These are phyloP conservation scores for Candida vartiovaarae DNA, from an alignment of 805 yeast species.

Conservation along the genomic window DNA sequence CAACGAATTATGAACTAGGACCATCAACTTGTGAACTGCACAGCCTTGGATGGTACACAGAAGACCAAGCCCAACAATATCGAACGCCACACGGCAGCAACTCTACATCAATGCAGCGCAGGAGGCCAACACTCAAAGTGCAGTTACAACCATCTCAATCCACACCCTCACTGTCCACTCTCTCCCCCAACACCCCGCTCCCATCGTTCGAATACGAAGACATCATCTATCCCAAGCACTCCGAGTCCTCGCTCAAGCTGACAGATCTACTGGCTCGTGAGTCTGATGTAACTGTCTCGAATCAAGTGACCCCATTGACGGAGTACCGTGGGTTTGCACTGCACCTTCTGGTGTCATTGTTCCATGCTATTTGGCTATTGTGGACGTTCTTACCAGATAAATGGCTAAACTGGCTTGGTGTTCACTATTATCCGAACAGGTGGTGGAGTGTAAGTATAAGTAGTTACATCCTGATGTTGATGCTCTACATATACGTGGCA, in stretches of 20 bases:
- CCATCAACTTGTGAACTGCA: too few species aligned
- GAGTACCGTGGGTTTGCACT: conserved; percentile 89
- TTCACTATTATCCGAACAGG: conserved; percentile 75
- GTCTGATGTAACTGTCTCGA: conserved; percentile 57
- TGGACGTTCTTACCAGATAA: conserved; percentile 74
- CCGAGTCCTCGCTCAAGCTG: conserved; percentile 11
- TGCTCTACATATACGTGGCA: conserved; percentile 68
- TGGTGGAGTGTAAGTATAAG: conserved; percentile 90
- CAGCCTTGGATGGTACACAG: too few species aligned
- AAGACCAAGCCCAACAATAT: too few species aligned
- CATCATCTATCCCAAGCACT: conserved; percentile 9
- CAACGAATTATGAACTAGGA: too few species aligned
- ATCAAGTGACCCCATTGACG: conserved; percentile 47
- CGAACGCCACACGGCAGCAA: too few species aligned
- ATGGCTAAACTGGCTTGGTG: conserved; percentile 44
- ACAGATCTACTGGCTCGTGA: conserved; percentile 56
- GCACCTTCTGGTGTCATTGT: conserved; percentile 57
- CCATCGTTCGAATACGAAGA: conserved; percentile 16
- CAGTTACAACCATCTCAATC: conserved; percentile 1
- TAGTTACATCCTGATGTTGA: conserved; percentile 55
- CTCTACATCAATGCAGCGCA: too few species aligned
- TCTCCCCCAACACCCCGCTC: neutral
- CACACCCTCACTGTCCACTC: conserved; percentile 1
- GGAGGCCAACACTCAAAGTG: too few species aligned
- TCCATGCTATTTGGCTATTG: conserved; percentile 46